These are phyloP conservation scores for Lizanozyma gosingica DNA, from an alignment of 1,139 yeast species.

Conservation along the genomic window DNA sequence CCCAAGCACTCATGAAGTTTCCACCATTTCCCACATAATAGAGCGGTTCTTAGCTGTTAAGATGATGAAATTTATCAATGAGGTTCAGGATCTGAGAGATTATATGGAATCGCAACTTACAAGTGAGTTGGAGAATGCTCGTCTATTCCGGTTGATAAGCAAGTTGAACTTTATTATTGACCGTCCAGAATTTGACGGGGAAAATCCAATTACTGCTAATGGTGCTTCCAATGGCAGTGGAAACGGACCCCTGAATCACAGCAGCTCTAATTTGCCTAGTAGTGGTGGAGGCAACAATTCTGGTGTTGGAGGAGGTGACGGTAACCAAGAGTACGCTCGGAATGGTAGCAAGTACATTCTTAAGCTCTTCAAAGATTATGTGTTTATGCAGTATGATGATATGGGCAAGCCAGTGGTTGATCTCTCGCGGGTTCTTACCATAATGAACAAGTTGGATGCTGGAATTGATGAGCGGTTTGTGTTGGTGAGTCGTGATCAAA, in stretches of 20 bases:
- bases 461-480: slow-evolving; percentile 80
- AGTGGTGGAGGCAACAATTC: not conserved
- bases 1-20: not conserved
- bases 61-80: slow-evolving; percentile 40
- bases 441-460: slow-evolving; percentile 84
- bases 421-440: slow-evolving; percentile 68
- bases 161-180: slow-evolving; percentile 76
- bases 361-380: slow-evolving; percentile 71
- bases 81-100: slow-evolving; percentile 52
- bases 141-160: slow-evolving; percentile 72
- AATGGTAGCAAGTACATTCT: slow-evolving; percentile 71
- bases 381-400: slow-evolving; percentile 79
- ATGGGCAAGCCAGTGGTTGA: slow-evolving; percentile 73
- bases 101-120: slow-evolving; percentile 57
- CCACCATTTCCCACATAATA: slow-evolving; percentile 3
- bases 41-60: slow-evolving; percentile 24
- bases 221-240: slow-evolving; percentile 4
- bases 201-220: slow-evolving; percentile 2
- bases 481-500: slow-evolving; percentile 76
- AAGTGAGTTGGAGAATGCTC: slow-evolving; percentile 78
- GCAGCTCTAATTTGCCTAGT: slow-evolving; percentile 27
- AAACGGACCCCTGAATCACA: not conserved
- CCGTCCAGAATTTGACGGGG: slow-evolving; percentile 50
- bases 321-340: slow-evolving; percentile 47
- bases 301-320: slow-evolving; percentile 1